These are phyloP conservation scores for Emydomyces testavorans DNA, from an alignment of 2,329 filamentous ascomycete genomes.

Conservation along the genomic window DNA sequence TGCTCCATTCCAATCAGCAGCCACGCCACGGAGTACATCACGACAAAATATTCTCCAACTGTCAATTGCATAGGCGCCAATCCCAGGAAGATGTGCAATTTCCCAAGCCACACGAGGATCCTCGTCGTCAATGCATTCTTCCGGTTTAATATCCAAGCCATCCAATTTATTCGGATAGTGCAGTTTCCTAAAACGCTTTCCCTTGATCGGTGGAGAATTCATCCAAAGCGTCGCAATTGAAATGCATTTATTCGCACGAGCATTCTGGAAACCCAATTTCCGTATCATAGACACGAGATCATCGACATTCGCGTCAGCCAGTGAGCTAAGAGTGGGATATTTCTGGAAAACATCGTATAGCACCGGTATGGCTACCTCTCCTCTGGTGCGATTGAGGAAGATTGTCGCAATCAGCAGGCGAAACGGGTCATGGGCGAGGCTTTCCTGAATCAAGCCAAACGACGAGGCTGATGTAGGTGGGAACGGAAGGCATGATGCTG, in stretches of 20 bases:
- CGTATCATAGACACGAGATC: slow-evolving; percentile 54
- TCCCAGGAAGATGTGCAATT: slow-evolving; percentile 68
- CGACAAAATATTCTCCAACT: slow-evolving; percentile 91
- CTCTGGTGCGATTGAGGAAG: slow-evolving; percentile 72
- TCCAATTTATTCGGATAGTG: slow-evolving; percentile 44
- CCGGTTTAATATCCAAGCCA: slow-evolving; percentile 38
- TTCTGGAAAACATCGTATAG: slow-evolving; percentile 56
- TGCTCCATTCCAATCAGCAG: slow-evolving; percentile 54
- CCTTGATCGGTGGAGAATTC: slow-evolving; percentile 48
- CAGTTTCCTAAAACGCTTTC: slow-evolving; percentile 45
- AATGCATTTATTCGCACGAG: slow-evolving; percentile 57
- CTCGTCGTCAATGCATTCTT: slow-evolving; percentile 40
- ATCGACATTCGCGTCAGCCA: slow-evolving; percentile 47
- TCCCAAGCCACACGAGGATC: slow-evolving; percentile 57
- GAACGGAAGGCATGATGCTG: slow-evolving; percentile 44
- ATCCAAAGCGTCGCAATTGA: slow-evolving; percentile 60
- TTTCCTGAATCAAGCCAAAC: slow-evolving; percentile 79
- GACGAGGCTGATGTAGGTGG: slow-evolving; percentile 50
- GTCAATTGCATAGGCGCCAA: slow-evolving; percentile 70
- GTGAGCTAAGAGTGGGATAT: slow-evolving; percentile 54
- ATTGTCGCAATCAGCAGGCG: slow-evolving; percentile 70
- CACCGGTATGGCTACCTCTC: slow-evolving; percentile 60
- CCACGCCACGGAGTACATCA: slow-evolving; percentile 58
- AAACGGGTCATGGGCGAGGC: slow-evolving; percentile 62
- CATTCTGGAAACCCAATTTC: slow-evolving; percentile 58